A percentile compares a stretch with the other conserved stretches of the same genome.
Evolutionary conservation across 768 basidiomycete species (phyloP).

Genomic region (Leccinum obscurum): DNA sequence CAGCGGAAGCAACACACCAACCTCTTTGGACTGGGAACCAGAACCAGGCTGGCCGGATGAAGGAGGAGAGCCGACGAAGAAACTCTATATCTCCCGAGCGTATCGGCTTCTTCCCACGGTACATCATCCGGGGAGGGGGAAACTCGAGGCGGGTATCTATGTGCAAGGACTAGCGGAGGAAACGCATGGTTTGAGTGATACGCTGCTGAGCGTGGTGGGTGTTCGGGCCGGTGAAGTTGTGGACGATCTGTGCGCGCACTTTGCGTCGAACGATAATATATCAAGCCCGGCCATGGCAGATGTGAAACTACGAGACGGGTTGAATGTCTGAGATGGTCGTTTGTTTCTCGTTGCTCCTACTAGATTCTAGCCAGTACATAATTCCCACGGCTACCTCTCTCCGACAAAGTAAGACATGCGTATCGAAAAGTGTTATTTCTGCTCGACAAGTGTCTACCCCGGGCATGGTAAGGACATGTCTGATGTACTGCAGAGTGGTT

Average conservation of each 20-base stretch:
- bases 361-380: too few relatives aligned
- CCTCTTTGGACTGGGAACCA: constrained; percentile 19
- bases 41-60: constrained; percentile 26
- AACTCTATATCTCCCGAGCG: constrained; percentile 38
- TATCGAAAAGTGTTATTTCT: constrained; percentile 98
- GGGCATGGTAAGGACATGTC: constrained; percentile 69
- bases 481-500: background rate
- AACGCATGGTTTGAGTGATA: constrained; percentile 34
- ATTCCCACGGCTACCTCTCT: constrained; percentile 28
- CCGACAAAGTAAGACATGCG: constrained; percentile 54
- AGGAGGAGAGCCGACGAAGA: constrained; percentile 3
- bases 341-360: background rate
- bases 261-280: background rate
- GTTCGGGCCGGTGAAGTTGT: constrained; percentile 48
- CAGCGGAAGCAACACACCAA: constrained; percentile 13
- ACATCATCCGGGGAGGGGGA: constrained; percentile 1
- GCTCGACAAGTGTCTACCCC: constrained; percentile 94
- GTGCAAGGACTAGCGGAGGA: constrained; percentile 39
- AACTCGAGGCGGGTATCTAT: constrained; percentile 31
- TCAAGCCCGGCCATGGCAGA: background rate
- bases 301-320: constrained; percentile 5
- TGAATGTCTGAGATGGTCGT: background rate
- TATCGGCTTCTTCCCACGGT: constrained; percentile 41
- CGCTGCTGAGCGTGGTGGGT: constrained; percentile 46
- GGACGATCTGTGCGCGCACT: constrained; percentile 32